Evolutionary conservation across 106 monocot species (phyloP), one percentile per base, ranked within the genome.

Genomic region (Cymbidium sinense): DNA sequence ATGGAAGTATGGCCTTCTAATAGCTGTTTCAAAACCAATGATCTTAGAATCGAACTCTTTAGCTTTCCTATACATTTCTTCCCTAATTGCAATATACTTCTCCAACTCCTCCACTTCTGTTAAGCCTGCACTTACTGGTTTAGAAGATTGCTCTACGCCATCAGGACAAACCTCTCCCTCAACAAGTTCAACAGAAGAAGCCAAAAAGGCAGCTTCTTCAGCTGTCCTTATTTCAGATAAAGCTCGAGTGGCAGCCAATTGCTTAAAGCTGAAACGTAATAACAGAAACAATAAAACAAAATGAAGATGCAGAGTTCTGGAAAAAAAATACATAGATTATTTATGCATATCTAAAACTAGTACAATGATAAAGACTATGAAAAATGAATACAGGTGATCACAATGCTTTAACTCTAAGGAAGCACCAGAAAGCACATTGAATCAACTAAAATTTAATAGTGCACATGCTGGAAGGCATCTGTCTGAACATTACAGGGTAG

Each of bases 1-100:
- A 88, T 98, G 96, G 76, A 98, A 98, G 80, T 98, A 98, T 70
- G 96, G 96, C 85, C 96, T 90, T 86, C 90, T 98, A 70, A 98
- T 90, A 82, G 88, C 94, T 90, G 88, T 88, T 92, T 98, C 96
- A 84, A 98, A 98, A 85, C 76, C 85, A 88, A 98, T 84, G 83
- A 98, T 92, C 84, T 94, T 98, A 87, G 89, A 91, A 78, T 98
- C 96, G 70, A 80, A 90, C 88, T 98, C 92, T 85, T 92, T 98
- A 85, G 96, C 91, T 89, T 92, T 98, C 77, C 90, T 98, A 88
- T 94, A 98, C 87, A 98, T 85, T 70, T 98, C 96, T 85, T 98
- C 96, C 86, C 96, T 98, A 77, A 90, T 80, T 84, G 86, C 83
- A 74, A 92, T 77, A 87, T 90, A 98, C 86, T 94, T 98, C 86